A percentile compares a stretch with the other conserved stretches of the same genome.
Evolutionary conservation across 1,284 basidiomycete genomes (phyloP).

Genomic region (Schizophyllum amplum): DNA sequence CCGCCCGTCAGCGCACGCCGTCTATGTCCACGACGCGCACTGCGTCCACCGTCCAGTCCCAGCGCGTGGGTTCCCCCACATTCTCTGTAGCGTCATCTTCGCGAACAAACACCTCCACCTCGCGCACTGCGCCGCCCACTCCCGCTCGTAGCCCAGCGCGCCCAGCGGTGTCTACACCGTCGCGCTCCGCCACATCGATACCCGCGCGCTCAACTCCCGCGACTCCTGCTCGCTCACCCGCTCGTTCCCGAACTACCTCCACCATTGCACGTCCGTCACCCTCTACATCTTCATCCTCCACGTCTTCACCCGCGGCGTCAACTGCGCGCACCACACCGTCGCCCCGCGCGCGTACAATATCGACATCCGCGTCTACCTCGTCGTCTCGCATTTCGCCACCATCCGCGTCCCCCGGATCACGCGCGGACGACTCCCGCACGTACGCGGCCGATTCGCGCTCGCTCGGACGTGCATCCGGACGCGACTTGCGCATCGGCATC

Average conservation of each 20-base stretch:
- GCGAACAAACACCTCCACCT: background rate
- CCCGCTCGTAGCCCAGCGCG: background rate
- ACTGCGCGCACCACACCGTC: background rate
- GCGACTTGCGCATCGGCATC: background rate
- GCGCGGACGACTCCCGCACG: too few species aligned
- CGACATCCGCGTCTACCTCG: background rate
- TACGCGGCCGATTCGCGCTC: background rate
- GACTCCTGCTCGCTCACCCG: background rate
- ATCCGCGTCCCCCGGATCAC: too few species aligned
- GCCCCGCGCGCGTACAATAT: background rate
- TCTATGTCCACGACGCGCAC: background rate
- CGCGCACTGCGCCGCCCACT: background rate
- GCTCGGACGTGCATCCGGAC: background rate
- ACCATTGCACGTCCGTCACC: background rate
- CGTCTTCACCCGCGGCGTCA: too few species aligned
- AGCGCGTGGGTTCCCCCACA: background rate
- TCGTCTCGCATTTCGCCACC: background rate
- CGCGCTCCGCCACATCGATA: too few species aligned
- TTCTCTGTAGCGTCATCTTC: background rate
- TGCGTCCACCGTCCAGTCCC: background rate
- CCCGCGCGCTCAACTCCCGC: too few species aligned
- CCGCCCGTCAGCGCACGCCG: background rate
- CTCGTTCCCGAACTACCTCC: background rate
- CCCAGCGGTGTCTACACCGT: background rate
- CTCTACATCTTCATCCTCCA: too few species aligned